Evolutionary conservation across 352 stramenopile genomes (phyloP), one percentile per base, ranked within the genome.

Genomic region (Thalassiosira hispida): DNA sequence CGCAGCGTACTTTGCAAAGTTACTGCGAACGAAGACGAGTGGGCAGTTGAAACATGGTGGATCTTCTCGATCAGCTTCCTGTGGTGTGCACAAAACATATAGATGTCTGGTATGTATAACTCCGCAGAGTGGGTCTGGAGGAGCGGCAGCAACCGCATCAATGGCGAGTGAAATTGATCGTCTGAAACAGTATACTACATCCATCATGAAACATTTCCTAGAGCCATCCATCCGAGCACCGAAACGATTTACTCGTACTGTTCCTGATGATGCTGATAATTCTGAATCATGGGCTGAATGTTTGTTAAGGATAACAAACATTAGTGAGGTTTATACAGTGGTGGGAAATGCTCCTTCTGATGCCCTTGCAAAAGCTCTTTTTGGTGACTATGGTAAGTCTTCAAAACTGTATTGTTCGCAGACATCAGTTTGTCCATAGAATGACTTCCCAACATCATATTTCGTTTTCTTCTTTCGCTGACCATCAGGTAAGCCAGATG

Each of bases 1-100:
- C 76, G 88, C 88, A 47, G 64, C 81, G 0, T 93, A 93, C 56
- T 93, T 89, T 85, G 79, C 88, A 8, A 75, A 88, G 18, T 40
- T 93, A 7, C 59, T 93, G 8, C 74, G 86, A 35, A 69, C 38
- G 8, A 93, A 93, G 69, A 93, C 85, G 18, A 75, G 25, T 33
- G 53, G 51, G 18, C 71, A 81, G 53, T 47, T 87, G 5, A 22
- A 44, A 20, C 67, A 16, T 20, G 62, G 38, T 61, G 51, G 35
- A 29, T 22, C 4, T 38, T 38, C 31, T 8, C 31, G 31, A 22
- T 70, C 56, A 40, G 61, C 69, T n/a, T 75, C 52, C 18, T 80
- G 60, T 51, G 56, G 46, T 12, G 79, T 93, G 60, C 74, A 87
- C 47, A 93, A 93, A 53, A 42, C 47, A n/a, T 93, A 93, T 66